Evolutionary conservation across 192 early-diverging fungal species (phyloP).

Genomic region (Glomus cerebriforme): DNA sequence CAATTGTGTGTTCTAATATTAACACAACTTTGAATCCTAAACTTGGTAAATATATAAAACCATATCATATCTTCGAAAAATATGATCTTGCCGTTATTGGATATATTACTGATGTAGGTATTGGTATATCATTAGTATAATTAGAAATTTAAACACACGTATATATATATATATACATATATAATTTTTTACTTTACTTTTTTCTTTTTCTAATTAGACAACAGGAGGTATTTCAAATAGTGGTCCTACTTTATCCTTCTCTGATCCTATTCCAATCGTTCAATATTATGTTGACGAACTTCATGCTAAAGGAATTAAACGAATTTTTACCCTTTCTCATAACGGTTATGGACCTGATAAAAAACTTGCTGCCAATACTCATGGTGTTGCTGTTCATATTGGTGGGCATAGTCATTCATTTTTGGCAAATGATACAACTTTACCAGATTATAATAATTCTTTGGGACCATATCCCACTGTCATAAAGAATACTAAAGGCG

Average conservation of each 20-base stretch:
- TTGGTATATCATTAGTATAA: not conserved
- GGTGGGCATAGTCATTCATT: constrained; percentile 81
- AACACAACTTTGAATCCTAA: constrained; percentile 51
- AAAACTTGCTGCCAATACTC: constrained; percentile 57
- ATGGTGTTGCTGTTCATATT: constrained; percentile 64
- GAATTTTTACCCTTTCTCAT: constrained; percentile 70
- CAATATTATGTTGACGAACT: constrained; percentile 67
- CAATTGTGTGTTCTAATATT: constrained; percentile 70
- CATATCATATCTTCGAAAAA: constrained; percentile 67
- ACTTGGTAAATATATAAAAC: constrained; percentile 55
- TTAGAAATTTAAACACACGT: too few relatives aligned
- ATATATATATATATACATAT: too few relatives aligned
- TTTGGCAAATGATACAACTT: constrained; percentile 52
- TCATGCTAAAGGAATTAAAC: constrained; percentile 59
- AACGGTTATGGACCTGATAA: constrained; percentile 75
- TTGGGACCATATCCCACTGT: constrained; percentile 71
- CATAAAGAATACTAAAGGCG: constrained; percentile 62
- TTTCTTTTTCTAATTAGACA: constrained; percentile 36
- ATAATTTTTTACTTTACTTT: not conserved
- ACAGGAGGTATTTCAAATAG: constrained; percentile 59
- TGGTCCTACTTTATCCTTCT: constrained; percentile 51
- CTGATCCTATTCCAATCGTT: too few relatives aligned
- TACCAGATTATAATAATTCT: constrained; percentile 39
- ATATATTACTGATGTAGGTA: constrained; percentile 56
- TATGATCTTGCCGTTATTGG: constrained; percentile 71